phyloP scores from a whole-genome alignment of 2,329 filamentous ascomycete species.

The Penicillium corylophilum region DNA sequence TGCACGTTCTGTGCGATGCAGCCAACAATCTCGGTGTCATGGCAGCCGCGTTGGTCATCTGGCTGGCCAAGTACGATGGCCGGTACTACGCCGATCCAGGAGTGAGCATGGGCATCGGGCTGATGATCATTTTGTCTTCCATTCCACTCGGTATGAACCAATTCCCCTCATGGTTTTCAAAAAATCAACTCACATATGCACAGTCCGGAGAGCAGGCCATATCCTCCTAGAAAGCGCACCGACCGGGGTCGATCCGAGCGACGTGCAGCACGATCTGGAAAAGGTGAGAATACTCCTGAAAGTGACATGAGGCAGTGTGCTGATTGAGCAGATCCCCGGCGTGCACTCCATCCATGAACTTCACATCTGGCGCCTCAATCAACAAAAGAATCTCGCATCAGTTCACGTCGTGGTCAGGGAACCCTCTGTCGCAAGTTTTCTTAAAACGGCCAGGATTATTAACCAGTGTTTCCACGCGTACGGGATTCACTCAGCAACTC shows the following conservation, averaged over 20 bases:
- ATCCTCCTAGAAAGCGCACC: slow-evolving; percentile 70
- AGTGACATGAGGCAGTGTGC: slow-evolving; percentile 4
- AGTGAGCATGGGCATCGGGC: slow-evolving; percentile 65
- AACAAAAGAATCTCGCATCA: slow-evolving; percentile 67
- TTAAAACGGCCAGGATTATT: slow-evolving; percentile 60
- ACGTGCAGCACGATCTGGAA: slow-evolving; percentile 69
- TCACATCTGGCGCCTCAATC: slow-evolving; percentile 71
- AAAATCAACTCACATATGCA: background rate
- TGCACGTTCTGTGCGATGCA: slow-evolving; percentile 71
- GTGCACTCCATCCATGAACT: slow-evolving; percentile 68
- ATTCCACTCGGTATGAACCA: slow-evolving; percentile 49
- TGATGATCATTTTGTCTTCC: slow-evolving; percentile 69
- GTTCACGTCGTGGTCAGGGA: slow-evolving; percentile 66
- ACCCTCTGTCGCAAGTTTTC: slow-evolving; percentile 58
- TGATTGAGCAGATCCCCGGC: slow-evolving; percentile 56
- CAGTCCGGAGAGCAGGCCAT: slow-evolving; percentile 46
- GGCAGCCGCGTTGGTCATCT: slow-evolving; percentile 66
- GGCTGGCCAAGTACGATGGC: slow-evolving; percentile 57
- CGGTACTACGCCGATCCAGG: slow-evolving; percentile 72
- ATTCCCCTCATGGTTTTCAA: background rate
- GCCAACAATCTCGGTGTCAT: slow-evolving; percentile 77
- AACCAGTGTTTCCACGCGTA: slow-evolving; percentile 71
- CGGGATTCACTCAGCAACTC: slow-evolving; percentile 68
- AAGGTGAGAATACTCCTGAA: slow-evolving; percentile 43
- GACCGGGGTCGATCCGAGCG: slow-evolving; percentile 56